Conservation (phyloP, 2,329 filamentous ascomycete species). For the Sporothrix mexicana region DNA sequence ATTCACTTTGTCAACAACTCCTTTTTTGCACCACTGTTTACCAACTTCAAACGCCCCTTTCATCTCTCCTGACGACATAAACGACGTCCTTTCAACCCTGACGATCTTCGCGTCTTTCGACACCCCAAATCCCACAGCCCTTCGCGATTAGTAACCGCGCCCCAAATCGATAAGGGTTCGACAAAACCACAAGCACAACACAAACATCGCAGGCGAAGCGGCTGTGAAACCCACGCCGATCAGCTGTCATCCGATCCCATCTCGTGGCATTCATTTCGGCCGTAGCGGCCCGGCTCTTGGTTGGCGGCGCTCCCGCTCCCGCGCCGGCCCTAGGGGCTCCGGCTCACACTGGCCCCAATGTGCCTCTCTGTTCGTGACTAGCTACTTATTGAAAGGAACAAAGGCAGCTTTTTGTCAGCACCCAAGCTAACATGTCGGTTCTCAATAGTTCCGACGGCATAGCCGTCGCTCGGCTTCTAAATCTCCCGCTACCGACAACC, state of each 20-base stretch:
- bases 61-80: background rate
- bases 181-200: background rate
- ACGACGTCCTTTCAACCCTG: background rate
- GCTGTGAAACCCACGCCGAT: slow-evolving; percentile 29
- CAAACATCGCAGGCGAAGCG: slow-evolving; percentile 12
- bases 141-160: background rate
- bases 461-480: slow-evolving; percentile 16
- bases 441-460: slow-evolving; percentile 25
- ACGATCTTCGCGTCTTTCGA: background rate
- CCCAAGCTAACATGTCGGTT: background rate
- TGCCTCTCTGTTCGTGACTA: slow-evolving; percentile 27
- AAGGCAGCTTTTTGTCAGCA: background rate
- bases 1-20: background rate
- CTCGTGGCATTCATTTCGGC: slow-evolving; percentile 11
- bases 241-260: background rate
- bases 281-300: slow-evolving; percentile 14
- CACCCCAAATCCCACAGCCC: background rate
- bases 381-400: background rate
- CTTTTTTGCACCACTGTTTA: background rate
- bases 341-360: slow-evolving; percentile 29
- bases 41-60: background rate
- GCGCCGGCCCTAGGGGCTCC: slow-evolving; percentile 32
- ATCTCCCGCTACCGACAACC: slow-evolving; percentile 22
- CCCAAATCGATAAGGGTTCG: background rate
- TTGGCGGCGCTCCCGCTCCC: slow-evolving; percentile 22